These are phyloP conservation scores for Xylariales sp. DNA, from an alignment of 2,329 filamentous ascomycete species.

Conservation along the genomic window DNA sequence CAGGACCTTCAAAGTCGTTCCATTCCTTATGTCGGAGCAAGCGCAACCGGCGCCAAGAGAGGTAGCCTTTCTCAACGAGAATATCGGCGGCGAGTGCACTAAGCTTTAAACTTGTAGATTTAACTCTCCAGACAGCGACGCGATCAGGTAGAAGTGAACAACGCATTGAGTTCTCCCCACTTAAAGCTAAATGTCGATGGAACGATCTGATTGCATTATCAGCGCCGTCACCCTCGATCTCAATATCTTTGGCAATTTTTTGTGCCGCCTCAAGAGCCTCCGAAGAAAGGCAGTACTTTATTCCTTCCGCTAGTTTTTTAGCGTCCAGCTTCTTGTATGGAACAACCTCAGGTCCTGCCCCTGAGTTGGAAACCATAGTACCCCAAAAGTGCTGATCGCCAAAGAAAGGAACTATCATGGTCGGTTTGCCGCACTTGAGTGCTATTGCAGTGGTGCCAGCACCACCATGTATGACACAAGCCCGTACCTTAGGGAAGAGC, in stretches of 20 bases:
- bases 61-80: conserved; percentile 54
- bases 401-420: conserved; percentile 76
- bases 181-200: conserved; percentile 53
- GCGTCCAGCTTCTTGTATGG: conserved; percentile 63
- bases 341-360: conserved; percentile 62
- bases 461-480: conserved; percentile 72
- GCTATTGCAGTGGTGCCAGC: conserved; percentile 74
- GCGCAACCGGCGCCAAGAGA: conserved; percentile 60
- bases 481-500: conserved; percentile 64
- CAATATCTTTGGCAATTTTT: conserved; percentile 58
- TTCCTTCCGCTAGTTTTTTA: conserved; percentile 65
- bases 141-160: conserved; percentile 62
- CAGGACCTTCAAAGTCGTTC: conserved; percentile 74
- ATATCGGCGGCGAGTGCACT: conserved; percentile 63
- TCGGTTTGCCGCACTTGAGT: conserved; percentile 66
- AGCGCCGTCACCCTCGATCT: conserved; percentile 61
- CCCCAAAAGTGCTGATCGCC: conserved; percentile 80
- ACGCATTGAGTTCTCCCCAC: conserved; percentile 51
- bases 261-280: conserved; percentile 54
- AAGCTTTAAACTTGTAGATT: conserved; percentile 54
- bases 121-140: conserved; percentile 63
- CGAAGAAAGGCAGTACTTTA: conserved; percentile 60
- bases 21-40: conserved; percentile 66
- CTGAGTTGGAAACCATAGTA: conserved; percentile 58
- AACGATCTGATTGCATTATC: conserved; percentile 65